Percentiles rank a stretch among this genome's conserved stretches.
These are phyloP conservation scores for Ramaria sp. DNA, from an alignment of 768 basidiomycete genomes.

Conservation along the genomic window DNA sequence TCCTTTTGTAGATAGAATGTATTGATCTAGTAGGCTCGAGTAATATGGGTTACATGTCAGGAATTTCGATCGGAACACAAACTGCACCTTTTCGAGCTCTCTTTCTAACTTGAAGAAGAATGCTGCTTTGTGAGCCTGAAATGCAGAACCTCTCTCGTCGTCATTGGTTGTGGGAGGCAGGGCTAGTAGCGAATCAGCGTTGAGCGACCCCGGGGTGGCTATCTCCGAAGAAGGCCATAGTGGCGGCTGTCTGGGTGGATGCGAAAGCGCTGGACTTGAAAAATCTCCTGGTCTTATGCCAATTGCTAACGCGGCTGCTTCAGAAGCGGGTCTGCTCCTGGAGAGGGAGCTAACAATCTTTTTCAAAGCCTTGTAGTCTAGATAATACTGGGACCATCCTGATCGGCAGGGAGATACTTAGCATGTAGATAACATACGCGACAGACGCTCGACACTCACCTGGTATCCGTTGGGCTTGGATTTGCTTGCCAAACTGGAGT, in stretches of 20 bases:
- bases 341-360: conserved; percentile 96
- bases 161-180: conserved; percentile 54
- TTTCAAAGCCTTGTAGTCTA: conserved; percentile 97
- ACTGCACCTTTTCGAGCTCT: conserved; percentile 83
- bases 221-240: conserved; percentile 14
- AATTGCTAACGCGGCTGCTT: conserved; percentile 77
- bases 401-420: not conserved
- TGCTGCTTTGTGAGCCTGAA: conserved; percentile 90
- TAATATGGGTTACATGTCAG: conserved; percentile 1
- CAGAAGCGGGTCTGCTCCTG: conserved; percentile 80
- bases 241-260: conserved; percentile 20
- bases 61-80: conserved; percentile 1
- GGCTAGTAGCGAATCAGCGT: conserved; percentile 28
- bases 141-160: conserved; percentile 68
- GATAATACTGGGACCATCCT: conserved; percentile 91
- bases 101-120: conserved; percentile 99
- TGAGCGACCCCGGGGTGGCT: conserved; percentile 8
- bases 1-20: conserved; percentile 96
- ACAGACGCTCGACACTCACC: not conserved
- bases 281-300: conserved; percentile 64
- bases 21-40: conserved; percentile 61
- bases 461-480: conserved; percentile 91
- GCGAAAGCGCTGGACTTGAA: conserved; percentile 23
- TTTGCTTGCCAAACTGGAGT: conserved; percentile 90
- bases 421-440: not conserved